Evolutionary conservation across 164 flowering plant genomes (phyloP).

Genomic region (Magnolia sinica): DNA sequence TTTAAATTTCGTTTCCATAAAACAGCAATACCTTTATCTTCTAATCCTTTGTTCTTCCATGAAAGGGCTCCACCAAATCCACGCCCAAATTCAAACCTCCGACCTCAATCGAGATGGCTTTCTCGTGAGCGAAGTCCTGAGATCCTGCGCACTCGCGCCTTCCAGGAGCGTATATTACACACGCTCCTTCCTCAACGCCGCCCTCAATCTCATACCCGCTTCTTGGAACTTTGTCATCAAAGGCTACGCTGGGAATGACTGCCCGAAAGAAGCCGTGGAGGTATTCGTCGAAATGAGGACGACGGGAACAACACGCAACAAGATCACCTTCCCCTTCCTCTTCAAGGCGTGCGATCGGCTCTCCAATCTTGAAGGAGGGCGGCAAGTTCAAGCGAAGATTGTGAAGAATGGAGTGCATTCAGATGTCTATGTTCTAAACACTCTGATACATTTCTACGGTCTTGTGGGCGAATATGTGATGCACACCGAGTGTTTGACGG

Average conservation of each 20-base stretch:
- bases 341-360: slow-evolving; percentile 13
- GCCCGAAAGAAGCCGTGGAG: slow-evolving; percentile 1
- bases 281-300: background rate
- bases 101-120: slow-evolving; percentile 10
- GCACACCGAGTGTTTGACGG: slow-evolving; percentile 15
- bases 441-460: slow-evolving; percentile 12
- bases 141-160: slow-evolving; percentile 12
- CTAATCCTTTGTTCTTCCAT: slow-evolving; percentile 11
- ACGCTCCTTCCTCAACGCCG: slow-evolving; percentile 3
- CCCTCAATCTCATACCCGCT: slow-evolving; percentile 1
- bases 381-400: slow-evolving; percentile 10
- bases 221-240: slow-evolving; percentile 16
- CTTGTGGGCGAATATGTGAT: slow-evolving; percentile 3
- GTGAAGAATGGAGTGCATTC: slow-evolving; percentile 7
- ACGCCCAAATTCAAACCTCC: slow-evolving; percentile 12
- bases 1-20: slow-evolving; percentile 6
- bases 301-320: slow-evolving; percentile 2
- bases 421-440: slow-evolving; percentile 12
- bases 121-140: slow-evolving; percentile 4
- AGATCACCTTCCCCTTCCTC: slow-evolving; percentile 19
- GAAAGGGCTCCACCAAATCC: slow-evolving; percentile 12
- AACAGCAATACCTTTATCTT: slow-evolving; percentile 10
- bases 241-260: slow-evolving; percentile 4
- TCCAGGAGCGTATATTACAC: slow-evolving; percentile 6
- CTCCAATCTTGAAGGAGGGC: slow-evolving; percentile 1